A percentile compares a stretch with the other conserved stretches of the same genome.
Conservation (phyloP, 2,329 filamentous ascomycete genomes). For the Clonostachys sp. region DNA sequence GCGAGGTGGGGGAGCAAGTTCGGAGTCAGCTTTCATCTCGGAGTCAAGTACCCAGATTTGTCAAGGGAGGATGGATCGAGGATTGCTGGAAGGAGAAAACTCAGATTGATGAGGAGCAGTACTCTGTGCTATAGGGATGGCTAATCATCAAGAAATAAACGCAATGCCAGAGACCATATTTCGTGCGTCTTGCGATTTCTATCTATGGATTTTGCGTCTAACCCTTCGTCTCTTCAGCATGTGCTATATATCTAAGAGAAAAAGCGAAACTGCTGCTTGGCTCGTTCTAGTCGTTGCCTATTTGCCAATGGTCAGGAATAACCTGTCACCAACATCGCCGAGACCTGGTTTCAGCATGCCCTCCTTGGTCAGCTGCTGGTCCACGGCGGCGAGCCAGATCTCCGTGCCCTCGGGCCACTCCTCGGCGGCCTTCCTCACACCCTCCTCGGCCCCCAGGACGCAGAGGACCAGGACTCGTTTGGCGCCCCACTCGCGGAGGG, state of each 20-base stretch:
- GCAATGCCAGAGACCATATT: no score
- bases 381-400: constrained; percentile 79
- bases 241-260: neutral
- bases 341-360: constrained; percentile 91
- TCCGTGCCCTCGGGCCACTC: constrained; percentile 77
- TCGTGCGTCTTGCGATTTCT: no score
- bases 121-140: constrained; percentile 19
- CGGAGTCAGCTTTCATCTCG: constrained; percentile 33
- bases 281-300: constrained; percentile 24
- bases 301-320: constrained; percentile 88
- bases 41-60: constrained; percentile 59
- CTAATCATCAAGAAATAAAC: no score
- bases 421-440: constrained; percentile 65
- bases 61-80: constrained; percentile 68
- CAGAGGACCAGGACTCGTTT: constrained; percentile 71
- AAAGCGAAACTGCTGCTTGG: neutral
- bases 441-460: constrained; percentile 68
- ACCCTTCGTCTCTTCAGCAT: no score
- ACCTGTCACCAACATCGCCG: constrained; percentile 83
- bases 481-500: constrained; percentile 88
- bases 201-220: no score
- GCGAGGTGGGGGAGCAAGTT: constrained; percentile 33
- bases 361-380: constrained; percentile 65
- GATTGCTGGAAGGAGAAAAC: constrained; percentile 79
- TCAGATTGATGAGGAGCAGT: constrained; percentile 72